Evolutionary conservation across 108 stramenopile genomes (phyloP), one percentile per base, ranked within the genome.

Genomic region (Nitzschia putrida): DNA sequence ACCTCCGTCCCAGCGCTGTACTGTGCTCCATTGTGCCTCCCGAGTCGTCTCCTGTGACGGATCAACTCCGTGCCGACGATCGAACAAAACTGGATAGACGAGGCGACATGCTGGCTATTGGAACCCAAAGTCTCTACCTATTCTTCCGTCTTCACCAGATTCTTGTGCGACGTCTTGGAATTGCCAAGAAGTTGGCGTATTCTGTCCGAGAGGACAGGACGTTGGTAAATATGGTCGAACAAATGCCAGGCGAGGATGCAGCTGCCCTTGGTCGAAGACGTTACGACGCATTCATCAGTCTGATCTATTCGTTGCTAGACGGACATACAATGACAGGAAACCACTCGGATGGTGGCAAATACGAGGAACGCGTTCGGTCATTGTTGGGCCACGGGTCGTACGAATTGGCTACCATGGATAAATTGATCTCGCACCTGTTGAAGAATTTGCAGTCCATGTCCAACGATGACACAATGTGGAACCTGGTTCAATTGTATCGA

Each of bases 341-440:
- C 52, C 71, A 73, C 25, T 77, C 78, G 10, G 85, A 89, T 51
- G 88, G 88, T 14, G 88, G 80, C 37, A 88, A 85, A 63, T 92
- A 82, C 64, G 88, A 92, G 64, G 93, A 94, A 55, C 78, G 90
- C 42, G 89, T 94, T 18, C 80, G 90, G 8, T 76, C 79, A 51
- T 76, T 95, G 66, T 64, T 95, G 34, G 94, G 94, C n/a, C 90
- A 95, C 60, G 80, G 87, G 20, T 82, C 81, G 2, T 93, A 85
- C 68, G 94, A 92, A 57, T 84, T 95, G 41, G 88, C 88, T 11
- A 95, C 94, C 18, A 91, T 95, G 86, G 94, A 95, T 78, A 95
- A 95, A 72, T 68, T 95, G 50, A 84, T 95, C 69, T 84, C 86
- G 38, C 88, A 93, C 65, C 76, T 90, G 44, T 64, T 90, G 42